A percentile compares a stretch with the other conserved stretches of the same genome.
These are phyloP conservation scores for Marasmius sp. DNA, from an alignment of 1,284 basidiomycete species.

Conservation along the genomic window DNA sequence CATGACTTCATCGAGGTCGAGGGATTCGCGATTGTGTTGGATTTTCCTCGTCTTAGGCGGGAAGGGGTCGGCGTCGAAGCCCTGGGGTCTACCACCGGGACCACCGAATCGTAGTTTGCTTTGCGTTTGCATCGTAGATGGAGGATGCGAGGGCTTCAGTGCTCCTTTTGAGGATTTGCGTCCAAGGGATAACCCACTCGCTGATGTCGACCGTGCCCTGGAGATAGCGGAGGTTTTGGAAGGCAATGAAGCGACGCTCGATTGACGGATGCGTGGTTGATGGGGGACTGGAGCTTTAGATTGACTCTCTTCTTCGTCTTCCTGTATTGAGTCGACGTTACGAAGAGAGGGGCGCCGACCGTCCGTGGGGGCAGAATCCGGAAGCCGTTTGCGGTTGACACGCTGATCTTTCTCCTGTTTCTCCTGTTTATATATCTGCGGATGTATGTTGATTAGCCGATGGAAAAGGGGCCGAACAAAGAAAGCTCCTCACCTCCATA, in stretches of 20 bases:
- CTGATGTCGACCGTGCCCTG: slow-evolving; percentile 40
- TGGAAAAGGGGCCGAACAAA: slow-evolving; percentile 28
- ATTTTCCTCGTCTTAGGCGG: slow-evolving; percentile 49
- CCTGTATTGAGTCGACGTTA: slow-evolving; percentile 61
- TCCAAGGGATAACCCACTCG: slow-evolving; percentile 19
- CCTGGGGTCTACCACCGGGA: slow-evolving; percentile 19
- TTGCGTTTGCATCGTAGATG: slow-evolving; percentile 15
- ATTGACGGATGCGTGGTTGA: slow-evolving; percentile 28
- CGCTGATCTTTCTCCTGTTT: slow-evolving; percentile 46
- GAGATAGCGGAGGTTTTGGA: slow-evolving; percentile 20
- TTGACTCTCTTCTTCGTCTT: slow-evolving; percentile 46
- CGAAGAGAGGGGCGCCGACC: slow-evolving; percentile 43
- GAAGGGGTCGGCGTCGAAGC: slow-evolving; percentile 30
- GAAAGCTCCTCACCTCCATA: slow-evolving; percentile 72
- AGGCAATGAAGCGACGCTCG: slow-evolving; percentile 31
- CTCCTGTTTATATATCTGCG: slow-evolving; percentile 67
- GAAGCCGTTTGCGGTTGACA: slow-evolving; percentile 23
- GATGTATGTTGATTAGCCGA: slow-evolving; percentile 23
- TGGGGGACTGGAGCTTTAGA: slow-evolving; percentile 28
- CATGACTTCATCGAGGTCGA: slow-evolving; percentile 75
- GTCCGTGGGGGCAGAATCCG: slow-evolving; percentile 35
- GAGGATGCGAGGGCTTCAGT: slow-evolving; percentile 20
- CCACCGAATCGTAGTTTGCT: slow-evolving; percentile 7
- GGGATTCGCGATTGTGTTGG: slow-evolving; percentile 60
- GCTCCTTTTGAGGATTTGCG: slow-evolving; percentile 23